These are phyloP conservation scores for Xanthoceras sorbifolium DNA, from an alignment of 345 rosid species.

Conservation along the genomic window DNA sequence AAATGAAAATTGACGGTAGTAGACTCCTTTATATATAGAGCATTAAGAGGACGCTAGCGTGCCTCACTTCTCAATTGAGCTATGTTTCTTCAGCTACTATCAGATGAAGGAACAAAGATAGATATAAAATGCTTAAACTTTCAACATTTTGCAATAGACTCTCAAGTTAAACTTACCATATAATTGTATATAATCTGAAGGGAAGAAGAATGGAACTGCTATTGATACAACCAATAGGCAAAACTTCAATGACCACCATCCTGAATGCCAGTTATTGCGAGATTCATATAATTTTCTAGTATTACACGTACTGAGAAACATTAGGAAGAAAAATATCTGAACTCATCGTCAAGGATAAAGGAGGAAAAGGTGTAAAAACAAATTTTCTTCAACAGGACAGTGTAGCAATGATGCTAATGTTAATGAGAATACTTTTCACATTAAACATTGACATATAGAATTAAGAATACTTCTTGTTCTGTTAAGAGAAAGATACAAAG, in stretches of 20 bases:
- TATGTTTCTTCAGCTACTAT: background rate
- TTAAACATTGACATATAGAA: background rate
- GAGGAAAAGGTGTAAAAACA: background rate
- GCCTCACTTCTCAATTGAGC: background rate
- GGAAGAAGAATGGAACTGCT: conserved; percentile 61
- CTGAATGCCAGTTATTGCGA: conserved; percentile 74
- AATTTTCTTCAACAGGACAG: no score
- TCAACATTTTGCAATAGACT: background rate
- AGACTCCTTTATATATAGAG: background rate
- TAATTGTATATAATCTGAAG: conserved; percentile 56
- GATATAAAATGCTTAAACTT: background rate
- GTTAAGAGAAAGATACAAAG: conserved; percentile 63
- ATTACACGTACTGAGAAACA: conserved; percentile 63
- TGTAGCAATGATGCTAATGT: no score
- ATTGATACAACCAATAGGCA: conserved; percentile 48
- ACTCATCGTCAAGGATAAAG: conserved; percentile 41
- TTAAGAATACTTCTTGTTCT: background rate
- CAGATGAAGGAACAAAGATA: background rate
- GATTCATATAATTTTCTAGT: conserved; percentile 58
- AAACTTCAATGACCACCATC: conserved; percentile 63
- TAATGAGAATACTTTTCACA: background rate
- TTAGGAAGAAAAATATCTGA: conserved; percentile 78
- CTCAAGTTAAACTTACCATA: conserved; percentile 54
- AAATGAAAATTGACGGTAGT: background rate
- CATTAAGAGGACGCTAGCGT: background rate